phyloP scores from a whole-genome alignment of 2,329 filamentous ascomycete species.

The Colletotrichum sidae region DNA sequence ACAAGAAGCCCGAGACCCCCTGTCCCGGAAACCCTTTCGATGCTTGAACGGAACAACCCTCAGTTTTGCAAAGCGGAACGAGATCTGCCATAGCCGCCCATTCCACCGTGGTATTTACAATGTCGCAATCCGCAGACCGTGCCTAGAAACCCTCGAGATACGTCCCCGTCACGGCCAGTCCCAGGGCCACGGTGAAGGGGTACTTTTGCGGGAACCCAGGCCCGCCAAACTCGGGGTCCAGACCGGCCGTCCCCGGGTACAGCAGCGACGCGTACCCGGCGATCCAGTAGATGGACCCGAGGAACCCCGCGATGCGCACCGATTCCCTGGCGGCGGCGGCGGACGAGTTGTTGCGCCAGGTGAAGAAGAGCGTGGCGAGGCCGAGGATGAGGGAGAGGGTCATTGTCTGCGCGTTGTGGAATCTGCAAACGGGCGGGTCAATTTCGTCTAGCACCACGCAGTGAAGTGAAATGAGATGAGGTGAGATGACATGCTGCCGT shows the following conservation, averaged over 20 bases:
- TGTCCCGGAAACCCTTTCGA: constrained; percentile 2
- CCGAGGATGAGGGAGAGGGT: constrained; percentile 53
- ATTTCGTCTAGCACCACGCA: background rate
- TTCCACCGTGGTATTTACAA: no score
- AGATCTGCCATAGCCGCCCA: no score
- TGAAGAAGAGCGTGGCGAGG: constrained; percentile 52
- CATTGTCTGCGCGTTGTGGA: constrained; percentile 57
- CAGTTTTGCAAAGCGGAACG: no score
- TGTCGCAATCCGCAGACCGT: no score
- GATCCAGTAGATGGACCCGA: constrained; percentile 55
- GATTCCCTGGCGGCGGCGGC: constrained; percentile 45
- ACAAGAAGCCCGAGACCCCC: background rate
- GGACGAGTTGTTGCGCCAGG: constrained; percentile 46
- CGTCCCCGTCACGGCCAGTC: constrained; percentile 25
- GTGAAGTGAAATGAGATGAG: background rate
- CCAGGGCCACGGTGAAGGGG: constrained; percentile 24
- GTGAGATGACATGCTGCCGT: constrained; percentile 8
- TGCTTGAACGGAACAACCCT: no score
- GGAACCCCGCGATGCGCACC: constrained; percentile 48
- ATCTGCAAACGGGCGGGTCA: constrained; percentile 41
- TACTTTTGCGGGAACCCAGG: constrained; percentile 54
- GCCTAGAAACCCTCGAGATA: constrained; percentile 15
- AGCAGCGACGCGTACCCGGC: constrained; percentile 51
- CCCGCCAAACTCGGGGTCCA: constrained; percentile 57
- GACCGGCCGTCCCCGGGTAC: constrained; percentile 52